Percentiles rank a stretch among this genome's conserved stretches.
These are phyloP conservation scores for Phytophthora europaea DNA, from an alignment of 352 stramenopile species.

Conservation along the genomic window DNA sequence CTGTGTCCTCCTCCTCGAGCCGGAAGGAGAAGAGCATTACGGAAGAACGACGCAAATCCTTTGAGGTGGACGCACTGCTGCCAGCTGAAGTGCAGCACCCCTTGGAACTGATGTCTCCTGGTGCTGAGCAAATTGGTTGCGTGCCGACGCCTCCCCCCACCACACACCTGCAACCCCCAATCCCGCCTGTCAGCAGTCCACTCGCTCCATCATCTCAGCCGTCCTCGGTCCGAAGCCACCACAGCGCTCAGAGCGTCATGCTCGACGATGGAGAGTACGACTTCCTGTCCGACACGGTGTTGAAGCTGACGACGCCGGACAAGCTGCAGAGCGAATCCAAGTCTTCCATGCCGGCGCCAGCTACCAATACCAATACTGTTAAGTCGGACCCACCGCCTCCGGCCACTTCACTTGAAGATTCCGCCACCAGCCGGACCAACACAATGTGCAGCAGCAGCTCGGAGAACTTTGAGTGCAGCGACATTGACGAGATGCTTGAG, in stretches of 20 bases:
- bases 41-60: constrained; percentile 13
- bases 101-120: constrained; percentile 39
- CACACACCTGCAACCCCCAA: constrained; percentile 37
- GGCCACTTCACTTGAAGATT: constrained; percentile 6
- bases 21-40: constrained; percentile 21
- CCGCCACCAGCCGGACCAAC: constrained; percentile 14
- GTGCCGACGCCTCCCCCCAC: constrained; percentile 28
- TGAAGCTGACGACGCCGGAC: constrained; percentile 28
- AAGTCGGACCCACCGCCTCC: neutral
- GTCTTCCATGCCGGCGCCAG: neutral
- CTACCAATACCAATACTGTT: neutral
- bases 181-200: constrained; percentile 28
- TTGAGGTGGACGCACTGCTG: constrained; percentile 6
- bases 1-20: constrained; percentile 28
- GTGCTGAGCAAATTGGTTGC: constrained; percentile 26
- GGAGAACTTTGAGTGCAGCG: constrained; percentile 46
- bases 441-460: constrained; percentile 39
- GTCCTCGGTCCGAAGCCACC: constrained; percentile 16
- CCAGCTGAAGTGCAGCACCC: constrained; percentile 5
- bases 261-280: constrained; percentile 23
- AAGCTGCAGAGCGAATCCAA: constrained; percentile 21
- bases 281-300: constrained; percentile 28
- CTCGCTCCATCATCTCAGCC: constrained; percentile 7
- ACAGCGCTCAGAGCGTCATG: constrained; percentile 6
- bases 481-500: constrained; percentile 82